Evolutionary conservation across 2,329 filamentous ascomycete species (phyloP), one percentile per base, ranked within the genome.

Genomic region (Aureobasidium mangrovei): DNA sequence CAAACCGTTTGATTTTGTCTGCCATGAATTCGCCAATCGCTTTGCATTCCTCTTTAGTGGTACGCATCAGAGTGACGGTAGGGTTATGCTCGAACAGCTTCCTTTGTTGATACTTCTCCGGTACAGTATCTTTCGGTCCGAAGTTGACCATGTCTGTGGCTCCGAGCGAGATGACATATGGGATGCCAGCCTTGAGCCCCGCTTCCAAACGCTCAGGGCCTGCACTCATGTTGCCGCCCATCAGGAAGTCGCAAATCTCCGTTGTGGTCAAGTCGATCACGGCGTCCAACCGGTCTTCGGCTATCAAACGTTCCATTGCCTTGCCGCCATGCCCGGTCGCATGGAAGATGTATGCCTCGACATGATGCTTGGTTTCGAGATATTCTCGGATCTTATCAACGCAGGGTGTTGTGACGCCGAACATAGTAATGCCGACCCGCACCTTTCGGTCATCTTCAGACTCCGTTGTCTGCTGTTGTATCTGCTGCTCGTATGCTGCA

Each of bases 201-300:
- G 81, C 80, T 26, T 77, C 74, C 1, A 88, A 71, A 26, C 85
- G 72, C 4, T 70, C 62, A 1, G 74, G 69, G 0, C 80, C 82
- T 0, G 83, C 83, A 31, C 74, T 77, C 69, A 88, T 77, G 3
- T 81, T 74, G 0, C 84, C 84, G 0, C 82, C 84, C 12, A 78
- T 77, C 0, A 86, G 58, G 44, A 81, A 69, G 61, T 88, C 84
- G 41, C 78, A 79, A 18, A 86, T 74, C 62, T 88, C 85, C 0
- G 83, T 85, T 0, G 84, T 87, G 0, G 85, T 88, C n/a, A 88
- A 67, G 62, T 88, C 85, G 3, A 87, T 68, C 0, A 87, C 76
- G 0, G 79, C 84, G 61, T 86, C 81, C 1, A 88, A 70, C n/a
- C 71, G 68, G 0, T 73, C 73, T 60, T 83, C 78, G 0, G 64